Percentiles rank a stretch among this genome's conserved stretches.
These are phyloP conservation scores for Neofusicoccum cordaticola DNA, from an alignment of 2,329 filamentous ascomycete species.

Conservation along the genomic window DNA sequence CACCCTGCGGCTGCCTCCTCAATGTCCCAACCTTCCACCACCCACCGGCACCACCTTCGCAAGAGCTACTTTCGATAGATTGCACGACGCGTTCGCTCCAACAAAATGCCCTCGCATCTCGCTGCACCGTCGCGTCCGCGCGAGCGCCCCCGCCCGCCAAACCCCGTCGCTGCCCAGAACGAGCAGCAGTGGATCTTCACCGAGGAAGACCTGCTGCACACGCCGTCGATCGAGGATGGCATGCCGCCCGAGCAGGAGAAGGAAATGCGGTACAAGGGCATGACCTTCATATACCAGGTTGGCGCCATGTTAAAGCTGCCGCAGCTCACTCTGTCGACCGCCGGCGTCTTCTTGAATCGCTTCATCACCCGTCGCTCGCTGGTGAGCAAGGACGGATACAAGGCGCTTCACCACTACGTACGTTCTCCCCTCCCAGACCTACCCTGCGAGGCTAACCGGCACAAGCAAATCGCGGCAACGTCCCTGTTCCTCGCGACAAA, in stretches of 20 bases:
- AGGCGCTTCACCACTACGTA: slow-evolving; percentile 79
- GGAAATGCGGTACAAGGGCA: slow-evolving; percentile 78
- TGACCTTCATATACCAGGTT: slow-evolving; percentile 94
- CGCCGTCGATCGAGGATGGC: slow-evolving; percentile 82
- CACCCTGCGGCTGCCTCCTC: neutral
- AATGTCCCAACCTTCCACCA: neutral
- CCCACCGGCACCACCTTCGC: slow-evolving; percentile 1
- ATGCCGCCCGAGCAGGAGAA: slow-evolving; percentile 75
- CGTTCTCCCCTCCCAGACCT: slow-evolving; percentile 20
- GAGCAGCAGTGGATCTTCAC: slow-evolving; percentile 87
- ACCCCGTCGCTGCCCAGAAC: slow-evolving; percentile 51
- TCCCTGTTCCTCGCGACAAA: slow-evolving; percentile 93
- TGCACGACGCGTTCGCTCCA: slow-evolving; percentile 3
- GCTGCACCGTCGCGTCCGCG: slow-evolving; percentile 6
- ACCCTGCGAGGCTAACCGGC: neutral
- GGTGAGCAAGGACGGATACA: slow-evolving; percentile 62
- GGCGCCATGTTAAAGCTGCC: slow-evolving; percentile 90
- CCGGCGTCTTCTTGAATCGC: slow-evolving; percentile 90
- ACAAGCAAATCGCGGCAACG: slow-evolving; percentile 77
- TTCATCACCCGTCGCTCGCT: slow-evolving; percentile 91
- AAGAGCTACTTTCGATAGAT: slow-evolving; percentile 2
- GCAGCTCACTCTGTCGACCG: slow-evolving; percentile 87
- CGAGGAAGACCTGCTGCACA: slow-evolving; percentile 74
- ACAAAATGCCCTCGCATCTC: slow-evolving; percentile 11
- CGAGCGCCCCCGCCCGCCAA: slow-evolving; percentile 32